Conservation (phyloP, 2,329 filamentous ascomycete species). For the Aaosphaeria pasadenensis region DNA sequence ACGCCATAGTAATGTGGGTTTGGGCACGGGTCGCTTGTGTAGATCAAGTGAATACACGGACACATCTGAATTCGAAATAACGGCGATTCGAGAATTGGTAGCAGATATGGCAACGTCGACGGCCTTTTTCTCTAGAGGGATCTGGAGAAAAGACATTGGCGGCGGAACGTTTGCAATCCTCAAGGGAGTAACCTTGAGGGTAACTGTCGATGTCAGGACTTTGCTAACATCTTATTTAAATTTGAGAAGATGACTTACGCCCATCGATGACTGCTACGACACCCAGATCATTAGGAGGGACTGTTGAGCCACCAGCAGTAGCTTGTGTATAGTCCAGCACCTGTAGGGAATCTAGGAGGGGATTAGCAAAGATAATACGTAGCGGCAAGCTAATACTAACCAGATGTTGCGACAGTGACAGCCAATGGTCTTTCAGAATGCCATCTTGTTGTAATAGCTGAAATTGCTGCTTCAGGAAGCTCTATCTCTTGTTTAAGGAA, state of each 20-base stretch:
- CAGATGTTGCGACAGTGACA: constrained; percentile 52
- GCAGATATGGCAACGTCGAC: constrained; percentile 70
- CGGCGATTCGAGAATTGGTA: constrained; percentile 53
- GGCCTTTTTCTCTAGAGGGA: constrained; percentile 60
- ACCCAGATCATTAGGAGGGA: constrained; percentile 72
- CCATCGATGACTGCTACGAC: constrained; percentile 84
- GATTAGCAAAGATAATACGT: background rate
- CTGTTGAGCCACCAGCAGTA: constrained; percentile 65
- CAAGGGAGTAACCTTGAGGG: constrained; percentile 80
- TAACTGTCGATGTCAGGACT: constrained; percentile 35
- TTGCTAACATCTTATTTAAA: background rate
- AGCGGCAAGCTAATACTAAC: constrained; percentile 11
- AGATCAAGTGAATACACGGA: constrained; percentile 69
- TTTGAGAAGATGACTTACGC: constrained; percentile 39
- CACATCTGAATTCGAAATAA: constrained; percentile 66
- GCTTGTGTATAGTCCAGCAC: constrained; percentile 67
- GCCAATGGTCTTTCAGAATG: constrained; percentile 80
- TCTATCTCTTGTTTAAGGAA: constrained; percentile 88
- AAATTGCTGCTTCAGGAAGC: constrained; percentile 17
- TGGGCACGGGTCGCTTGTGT: constrained; percentile 51
- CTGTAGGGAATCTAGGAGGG: constrained; percentile 43
- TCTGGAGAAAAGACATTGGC: constrained; percentile 82
- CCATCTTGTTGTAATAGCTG: constrained; percentile 53
- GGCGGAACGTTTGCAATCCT: constrained; percentile 82
- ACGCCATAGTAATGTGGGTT: constrained; percentile 43